Evolutionary conservation across 352 stramenopile species (phyloP).

Genomic region (Thalassiosira livingstoniorum): DNA sequence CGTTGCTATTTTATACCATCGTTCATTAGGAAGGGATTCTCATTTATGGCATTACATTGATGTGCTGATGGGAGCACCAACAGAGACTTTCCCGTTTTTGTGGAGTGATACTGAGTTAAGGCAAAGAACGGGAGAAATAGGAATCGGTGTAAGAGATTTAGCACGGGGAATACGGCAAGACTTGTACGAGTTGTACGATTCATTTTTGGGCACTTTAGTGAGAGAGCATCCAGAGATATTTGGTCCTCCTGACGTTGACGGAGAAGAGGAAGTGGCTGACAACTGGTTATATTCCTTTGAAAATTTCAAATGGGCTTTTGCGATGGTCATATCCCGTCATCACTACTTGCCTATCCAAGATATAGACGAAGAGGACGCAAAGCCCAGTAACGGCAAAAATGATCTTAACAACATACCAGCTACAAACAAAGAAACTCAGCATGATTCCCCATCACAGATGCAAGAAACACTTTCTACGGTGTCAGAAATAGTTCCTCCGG

Average conservation of each 20-base stretch:
- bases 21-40: slow-evolving; percentile 56
- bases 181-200: slow-evolving; percentile 74
- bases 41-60: slow-evolving; percentile 70
- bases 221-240: slow-evolving; percentile 68
- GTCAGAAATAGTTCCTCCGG: slow-evolving; percentile 62
- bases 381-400: neutral
- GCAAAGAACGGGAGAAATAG: slow-evolving; percentile 16
- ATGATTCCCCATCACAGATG: slow-evolving; percentile 19
- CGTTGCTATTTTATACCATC: slow-evolving; percentile 79
- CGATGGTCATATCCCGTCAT: slow-evolving; percentile 81
- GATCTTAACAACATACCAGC: slow-evolving; percentile 7
- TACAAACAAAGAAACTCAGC: slow-evolving; percentile 9
- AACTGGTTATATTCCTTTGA: slow-evolving; percentile 74
- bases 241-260: slow-evolving; percentile 35
- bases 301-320: slow-evolving; percentile 83
- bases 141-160: slow-evolving; percentile 54
- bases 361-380: slow-evolving; percentile 39
- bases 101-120: slow-evolving; percentile 60
- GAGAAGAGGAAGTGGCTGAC: slow-evolving; percentile 16
- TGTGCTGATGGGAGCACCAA: slow-evolving; percentile 50
- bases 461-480: slow-evolving; percentile 47
- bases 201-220: slow-evolving; percentile 66
- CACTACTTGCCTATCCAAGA: slow-evolving; percentile 73
- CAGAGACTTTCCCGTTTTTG: slow-evolving; percentile 72
- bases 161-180: slow-evolving; percentile 68